Conservation (phyloP, 1,284 basidiomycete species). For the Leccinum subspadiceum region DNA sequence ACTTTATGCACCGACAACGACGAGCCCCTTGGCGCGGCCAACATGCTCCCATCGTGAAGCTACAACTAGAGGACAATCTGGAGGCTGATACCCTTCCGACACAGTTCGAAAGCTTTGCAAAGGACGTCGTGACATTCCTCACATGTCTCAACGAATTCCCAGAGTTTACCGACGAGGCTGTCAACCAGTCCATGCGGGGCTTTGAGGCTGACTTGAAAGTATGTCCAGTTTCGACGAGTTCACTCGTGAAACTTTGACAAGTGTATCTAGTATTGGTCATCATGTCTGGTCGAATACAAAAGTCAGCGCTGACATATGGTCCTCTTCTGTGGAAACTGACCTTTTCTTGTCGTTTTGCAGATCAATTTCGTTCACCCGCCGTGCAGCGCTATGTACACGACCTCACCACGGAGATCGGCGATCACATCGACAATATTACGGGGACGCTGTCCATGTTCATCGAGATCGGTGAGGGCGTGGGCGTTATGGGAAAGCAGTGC, state of each 20-base stretch:
- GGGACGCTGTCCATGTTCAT: slow-evolving; percentile 50
- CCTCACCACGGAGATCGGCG: slow-evolving; percentile 50
- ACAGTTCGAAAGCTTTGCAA: slow-evolving; percentile 46
- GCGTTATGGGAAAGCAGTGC: slow-evolving; percentile 15
- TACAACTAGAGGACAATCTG: slow-evolving; percentile 31
- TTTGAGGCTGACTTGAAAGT: slow-evolving; percentile 55
- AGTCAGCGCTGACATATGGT: slow-evolving; percentile 22
- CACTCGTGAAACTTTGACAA: slow-evolving; percentile 14
- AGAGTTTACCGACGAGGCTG: slow-evolving; percentile 54
- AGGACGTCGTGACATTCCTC: slow-evolving; percentile 48
- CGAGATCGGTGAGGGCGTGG: slow-evolving; percentile 46
- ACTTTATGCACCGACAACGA: too few relatives aligned
- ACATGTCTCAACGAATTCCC: slow-evolving; percentile 57
- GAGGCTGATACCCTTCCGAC: slow-evolving; percentile 32
- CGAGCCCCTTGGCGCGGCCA: slow-evolving; percentile 14
- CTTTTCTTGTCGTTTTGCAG: slow-evolving; percentile 27
- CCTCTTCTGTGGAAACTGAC: slow-evolving; percentile 14
- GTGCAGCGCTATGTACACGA: slow-evolving; percentile 57
- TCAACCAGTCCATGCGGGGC: slow-evolving; percentile 50
- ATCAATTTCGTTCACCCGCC: slow-evolving; percentile 51
- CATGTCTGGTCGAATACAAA: slow-evolving; percentile 35
- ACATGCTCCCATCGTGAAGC: slow-evolving; percentile 28
- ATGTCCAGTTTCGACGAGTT: slow-evolving; percentile 4
- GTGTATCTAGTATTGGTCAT: slow-evolving; percentile 33
- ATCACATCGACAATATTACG: slow-evolving; percentile 54